Evolutionary conservation across 2,329 filamentous ascomycete species (phyloP).

Genomic region (Bipolaris oryzae): DNA sequence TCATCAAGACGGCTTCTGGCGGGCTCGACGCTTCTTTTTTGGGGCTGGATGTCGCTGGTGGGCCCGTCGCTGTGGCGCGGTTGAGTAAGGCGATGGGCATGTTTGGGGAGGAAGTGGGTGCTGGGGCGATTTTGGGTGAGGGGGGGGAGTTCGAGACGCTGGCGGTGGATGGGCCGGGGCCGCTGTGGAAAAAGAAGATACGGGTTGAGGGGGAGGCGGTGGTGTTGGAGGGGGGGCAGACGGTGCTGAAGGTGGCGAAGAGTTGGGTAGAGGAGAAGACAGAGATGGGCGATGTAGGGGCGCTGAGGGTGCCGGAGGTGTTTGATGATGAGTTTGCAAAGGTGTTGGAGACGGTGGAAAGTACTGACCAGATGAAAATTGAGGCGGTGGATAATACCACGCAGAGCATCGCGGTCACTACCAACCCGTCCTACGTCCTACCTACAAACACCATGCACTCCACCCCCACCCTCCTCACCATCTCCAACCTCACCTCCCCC

Average conservation of each 20-base stretch:
- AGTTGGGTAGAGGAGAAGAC: constrained; percentile 61
- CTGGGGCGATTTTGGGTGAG: constrained; percentile 82
- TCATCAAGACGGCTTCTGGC: constrained; percentile 93
- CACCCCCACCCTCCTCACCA: constrained; percentile 56
- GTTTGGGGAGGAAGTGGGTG: constrained; percentile 66
- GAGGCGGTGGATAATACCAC: constrained; percentile 12
- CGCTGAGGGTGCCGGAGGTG: constrained; percentile 65
- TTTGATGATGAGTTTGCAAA: constrained; percentile 68
- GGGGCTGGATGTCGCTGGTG: constrained; percentile 75
- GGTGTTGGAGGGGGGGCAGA: constrained; percentile 75
- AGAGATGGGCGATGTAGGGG: constrained; percentile 25
- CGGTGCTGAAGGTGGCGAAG: constrained; percentile 68
- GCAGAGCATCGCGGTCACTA: constrained; percentile 1
- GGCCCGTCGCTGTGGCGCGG: constrained; percentile 53
- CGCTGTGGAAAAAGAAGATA: constrained; percentile 75
- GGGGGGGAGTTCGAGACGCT: constrained; percentile 97
- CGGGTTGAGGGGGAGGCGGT: constrained; percentile 64
- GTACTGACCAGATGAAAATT: constrained; percentile 1
- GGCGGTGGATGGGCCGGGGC: constrained; percentile 76
- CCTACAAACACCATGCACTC: constrained; percentile 23
- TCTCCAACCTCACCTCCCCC: constrained; percentile 46
- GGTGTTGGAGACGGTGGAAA: constrained; percentile 36
- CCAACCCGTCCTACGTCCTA: constrained; percentile 7
- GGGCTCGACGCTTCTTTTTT: constrained; percentile 81
- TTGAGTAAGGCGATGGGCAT: constrained; percentile 64